Conservation (phyloP, 495 filamentous ascomycete genomes). For the Aspergillus sclerotiicarbonarius region DNA sequence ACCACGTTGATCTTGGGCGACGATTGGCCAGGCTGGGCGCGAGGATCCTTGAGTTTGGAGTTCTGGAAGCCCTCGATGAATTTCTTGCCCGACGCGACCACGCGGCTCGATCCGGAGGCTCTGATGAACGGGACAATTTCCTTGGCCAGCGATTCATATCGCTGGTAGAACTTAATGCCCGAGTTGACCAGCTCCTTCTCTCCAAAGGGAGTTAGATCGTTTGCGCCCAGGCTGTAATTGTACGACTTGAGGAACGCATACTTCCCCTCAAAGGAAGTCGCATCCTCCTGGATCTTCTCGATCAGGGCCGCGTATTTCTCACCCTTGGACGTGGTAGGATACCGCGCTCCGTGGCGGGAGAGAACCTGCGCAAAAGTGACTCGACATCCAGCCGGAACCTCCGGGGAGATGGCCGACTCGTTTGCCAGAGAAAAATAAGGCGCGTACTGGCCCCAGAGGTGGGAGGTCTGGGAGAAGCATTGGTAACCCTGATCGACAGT, state of each 20-base stretch:
- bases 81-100: slow-evolving; percentile 68
- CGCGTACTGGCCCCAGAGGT: slow-evolving; percentile 83
- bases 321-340: slow-evolving; percentile 66
- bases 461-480: slow-evolving; percentile 58
- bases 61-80: slow-evolving; percentile 70
- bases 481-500: slow-evolving; percentile 61
- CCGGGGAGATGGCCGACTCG: slow-evolving; percentile 55
- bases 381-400: slow-evolving; percentile 60
- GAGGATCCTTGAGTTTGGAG: slow-evolving; percentile 48
- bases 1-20: slow-evolving; percentile 59
- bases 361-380: slow-evolving; percentile 77
- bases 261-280: slow-evolving; percentile 52
- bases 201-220: slow-evolving; percentile 72
- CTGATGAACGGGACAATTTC: slow-evolving; percentile 66
- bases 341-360: slow-evolving; percentile 80
- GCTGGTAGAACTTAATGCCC: slow-evolving; percentile 68
- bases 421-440: slow-evolving; percentile 66
- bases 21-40: slow-evolving; percentile 27
- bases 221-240: slow-evolving; percentile 68
- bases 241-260: slow-evolving; percentile 67
- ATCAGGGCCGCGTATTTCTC: slow-evolving; percentile 55
- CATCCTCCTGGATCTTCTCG: slow-evolving; percentile 56
- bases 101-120: slow-evolving; percentile 65
- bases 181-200: slow-evolving; percentile 71
- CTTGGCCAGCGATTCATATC: slow-evolving; percentile 59